Evolutionary conservation across 352 stramenopile genomes (phyloP), one percentile per base, ranked within the genome.

Genomic region (Pythium myriotylum): DNA sequence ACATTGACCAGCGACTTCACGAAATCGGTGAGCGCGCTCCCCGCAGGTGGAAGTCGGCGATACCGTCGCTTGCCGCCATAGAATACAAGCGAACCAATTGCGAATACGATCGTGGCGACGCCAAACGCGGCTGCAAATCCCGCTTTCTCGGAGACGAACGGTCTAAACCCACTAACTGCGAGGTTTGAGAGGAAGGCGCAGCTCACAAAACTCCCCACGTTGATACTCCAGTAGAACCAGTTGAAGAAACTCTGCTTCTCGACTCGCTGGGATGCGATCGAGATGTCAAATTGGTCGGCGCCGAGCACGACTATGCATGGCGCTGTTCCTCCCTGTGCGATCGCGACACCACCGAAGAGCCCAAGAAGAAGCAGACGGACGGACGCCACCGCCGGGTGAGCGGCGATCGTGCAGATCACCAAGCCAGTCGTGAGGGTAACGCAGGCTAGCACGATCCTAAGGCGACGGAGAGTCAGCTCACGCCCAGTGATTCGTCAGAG

Each of bases 211-310:
- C 88, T 84, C 19, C 91, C 91, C 19, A 96, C 69, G 62, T 97
- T 97, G 65, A 97, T 96, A 7, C 84, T 70, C 87, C 86, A 96
- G 73, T 97, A 97, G 68, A 97, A 97, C 81, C 83, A 96, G 60
- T 96, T 94, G 73, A 97, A 97, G 64, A 96, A 97, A 33, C 81
- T 90, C 62, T 95, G 82, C 55, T 95, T 91, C 71, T 93, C 82
- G 1, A 59, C 42, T 6, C 76, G 77, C 60, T 95, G 81, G 3
- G 67, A 66, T 0, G 81, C 79, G 27, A 91, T 74, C 17, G 68
- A 53, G 2, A 84, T 63, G 67, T 95, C 71, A 42, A 95, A 95
- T 57, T 95, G 86, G 40, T 95, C 86, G 0, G 86, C 72, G 19
- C 72, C 72, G 6, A 79, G 59, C 42, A 76, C 68, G 8, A 76